phyloP scores from a whole-genome alignment of 208 protist species.

The Naegleria lovaniensis region DNA sequence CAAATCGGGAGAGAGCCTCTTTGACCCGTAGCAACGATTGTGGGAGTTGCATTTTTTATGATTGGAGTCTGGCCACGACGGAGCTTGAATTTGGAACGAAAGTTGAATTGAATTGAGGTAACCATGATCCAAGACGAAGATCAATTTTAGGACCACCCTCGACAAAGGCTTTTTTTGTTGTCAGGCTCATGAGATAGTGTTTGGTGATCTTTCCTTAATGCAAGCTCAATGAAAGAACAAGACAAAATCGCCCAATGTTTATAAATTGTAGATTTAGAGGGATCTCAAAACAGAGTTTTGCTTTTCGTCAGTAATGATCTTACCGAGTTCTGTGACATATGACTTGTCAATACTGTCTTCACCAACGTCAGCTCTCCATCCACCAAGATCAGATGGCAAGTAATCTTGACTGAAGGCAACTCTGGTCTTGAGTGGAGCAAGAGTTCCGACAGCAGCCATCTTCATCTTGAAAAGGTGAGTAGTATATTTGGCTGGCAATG shows the following conservation, averaged over 20 bases:
- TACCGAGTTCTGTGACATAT: not conserved
- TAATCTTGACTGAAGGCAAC: not conserved
- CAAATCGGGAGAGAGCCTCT: not conserved
- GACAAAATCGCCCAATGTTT: too few relatives aligned
- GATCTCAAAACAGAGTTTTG: slow-evolving; percentile 5
- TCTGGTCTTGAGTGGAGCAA: not conserved
- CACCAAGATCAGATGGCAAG: not conserved
- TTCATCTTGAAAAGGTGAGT: not conserved
- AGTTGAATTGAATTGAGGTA: too few relatives aligned
- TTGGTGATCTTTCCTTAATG: too few relatives aligned
- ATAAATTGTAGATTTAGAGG: not conserved
- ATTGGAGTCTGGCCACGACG: too few relatives aligned
- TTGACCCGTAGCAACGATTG: too few relatives aligned
- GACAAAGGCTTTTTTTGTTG: too few relatives aligned
- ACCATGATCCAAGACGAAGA: too few relatives aligned
- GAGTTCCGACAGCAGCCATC: not conserved
- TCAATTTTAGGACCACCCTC: too few relatives aligned
- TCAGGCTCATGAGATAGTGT: too few relatives aligned
- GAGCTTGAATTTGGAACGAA: too few relatives aligned
- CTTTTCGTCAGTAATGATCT: not conserved
- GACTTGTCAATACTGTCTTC: slow-evolving; percentile 4
- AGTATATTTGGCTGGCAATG: not conserved
- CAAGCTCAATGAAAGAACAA: too few relatives aligned
- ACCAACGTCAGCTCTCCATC: slow-evolving; percentile 5
- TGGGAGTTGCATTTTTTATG: too few relatives aligned